These are phyloP conservation scores for Kazachstania bromeliacearum DNA, from an alignment of 805 yeast genomes.

Conservation along the genomic window DNA sequence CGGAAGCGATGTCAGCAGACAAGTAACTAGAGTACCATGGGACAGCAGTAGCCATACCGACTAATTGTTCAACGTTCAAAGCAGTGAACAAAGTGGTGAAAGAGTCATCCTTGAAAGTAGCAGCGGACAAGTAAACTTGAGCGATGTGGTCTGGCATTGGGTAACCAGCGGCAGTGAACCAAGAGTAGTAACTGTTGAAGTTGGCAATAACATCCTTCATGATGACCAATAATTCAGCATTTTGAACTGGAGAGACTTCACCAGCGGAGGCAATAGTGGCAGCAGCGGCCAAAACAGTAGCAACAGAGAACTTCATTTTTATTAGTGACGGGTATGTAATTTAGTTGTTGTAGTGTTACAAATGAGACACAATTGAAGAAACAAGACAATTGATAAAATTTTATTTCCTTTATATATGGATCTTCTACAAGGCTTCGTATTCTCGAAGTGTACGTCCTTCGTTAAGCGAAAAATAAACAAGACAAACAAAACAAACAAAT, in stretches of 20 bases:
- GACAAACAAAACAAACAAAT: no score
- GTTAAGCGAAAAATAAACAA: no score
- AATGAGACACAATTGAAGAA: no score
- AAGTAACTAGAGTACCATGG: conserved; percentile 30
- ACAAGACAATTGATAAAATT: no score
- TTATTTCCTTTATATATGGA: no score
- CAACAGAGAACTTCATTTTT: conserved; percentile 5
- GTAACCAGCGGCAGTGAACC: conserved; percentile 10
- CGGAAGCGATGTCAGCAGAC: conserved; percentile 9
- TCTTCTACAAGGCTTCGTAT: no score
- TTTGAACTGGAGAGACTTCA: conserved; percentile 9
- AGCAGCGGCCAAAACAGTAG: conserved; percentile 13
- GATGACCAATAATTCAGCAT: conserved; percentile 15
- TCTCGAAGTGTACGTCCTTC: no score
- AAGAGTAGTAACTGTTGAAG: conserved; percentile 8
- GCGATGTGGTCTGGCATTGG: conserved; percentile 25
- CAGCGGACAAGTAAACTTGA: conserved; percentile 19
- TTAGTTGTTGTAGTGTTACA: no score
- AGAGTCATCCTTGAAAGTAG: conserved; percentile 28
- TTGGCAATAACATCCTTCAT: conserved; percentile 13
- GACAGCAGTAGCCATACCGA: conserved; percentile 22
- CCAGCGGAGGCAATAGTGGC: conserved; percentile 13
- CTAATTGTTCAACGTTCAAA: conserved; percentile 20
- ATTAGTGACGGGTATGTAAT: no score
- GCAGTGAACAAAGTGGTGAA: conserved; percentile 26